A percentile compares a stretch with the other conserved stretches of the same genome.
These are phyloP conservation scores for Entonaema liquescens DNA, from an alignment of 495 filamentous ascomycete species.

Conservation along the genomic window DNA sequence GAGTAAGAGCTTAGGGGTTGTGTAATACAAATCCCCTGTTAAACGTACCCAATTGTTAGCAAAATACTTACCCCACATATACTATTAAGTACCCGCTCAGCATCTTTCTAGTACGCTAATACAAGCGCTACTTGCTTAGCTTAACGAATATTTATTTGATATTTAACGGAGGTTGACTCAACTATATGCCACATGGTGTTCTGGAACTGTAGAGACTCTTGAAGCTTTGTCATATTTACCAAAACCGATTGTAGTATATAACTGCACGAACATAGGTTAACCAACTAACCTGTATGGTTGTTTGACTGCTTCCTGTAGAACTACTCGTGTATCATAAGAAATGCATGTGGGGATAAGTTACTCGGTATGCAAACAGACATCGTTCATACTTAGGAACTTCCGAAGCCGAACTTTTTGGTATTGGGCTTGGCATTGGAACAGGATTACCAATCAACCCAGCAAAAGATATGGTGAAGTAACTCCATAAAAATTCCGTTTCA, in stretches of 20 bases:
- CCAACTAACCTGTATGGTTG: too few relatives aligned
- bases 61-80: not conserved
- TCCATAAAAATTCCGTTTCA: conserved; percentile 6
- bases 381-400: not conserved
- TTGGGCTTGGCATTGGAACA: not conserved
- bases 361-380: not conserved
- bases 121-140: not conserved
- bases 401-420: not conserved
- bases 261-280: too few relatives aligned
- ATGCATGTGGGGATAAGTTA: not conserved
- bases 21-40: not conserved
- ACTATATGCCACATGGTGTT: not conserved
- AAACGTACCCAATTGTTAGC: not conserved
- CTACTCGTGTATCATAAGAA: not conserved
- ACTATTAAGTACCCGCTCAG: not conserved
- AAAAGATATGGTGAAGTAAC: not conserved
- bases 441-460: conserved; percentile 8
- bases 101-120: not conserved
- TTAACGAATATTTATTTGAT: not conserved
- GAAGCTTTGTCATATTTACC: not conserved
- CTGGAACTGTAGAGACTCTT: not conserved
- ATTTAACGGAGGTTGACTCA: not conserved
- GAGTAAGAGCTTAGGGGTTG: not conserved
- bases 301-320: not conserved
- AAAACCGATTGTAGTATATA: too few relatives aligned